Evolutionary conservation across 257 asterid species (phyloP), one percentile per base, ranked within the genome.

Genomic region (Cinchona pubescens): DNA sequence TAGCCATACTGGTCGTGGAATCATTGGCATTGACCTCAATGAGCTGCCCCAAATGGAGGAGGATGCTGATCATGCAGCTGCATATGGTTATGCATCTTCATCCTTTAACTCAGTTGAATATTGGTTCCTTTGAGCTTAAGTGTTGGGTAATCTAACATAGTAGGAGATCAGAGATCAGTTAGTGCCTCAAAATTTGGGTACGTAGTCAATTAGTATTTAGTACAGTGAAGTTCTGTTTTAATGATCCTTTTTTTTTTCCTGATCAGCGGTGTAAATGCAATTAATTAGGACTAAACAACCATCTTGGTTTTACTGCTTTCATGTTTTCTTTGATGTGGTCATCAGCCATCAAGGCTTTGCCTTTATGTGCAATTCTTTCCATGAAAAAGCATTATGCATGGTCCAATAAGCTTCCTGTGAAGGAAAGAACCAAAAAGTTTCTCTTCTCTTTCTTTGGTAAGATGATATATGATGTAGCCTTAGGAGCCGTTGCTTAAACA

Each of bases 1-100:
- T 48, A 79, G 72, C 75, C 66, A 65, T 32, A 48, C 53, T 19
- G 51, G 62, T 15, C 21, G 56, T 32, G 75, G 76, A 76, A 35
- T 77, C 60, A 23, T 83, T 58, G 85, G 76, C 35, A 75, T 90
- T 71, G 92, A 90, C 76, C 91, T 88, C 63, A 88, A 90, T 64
- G 84, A 85, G 73, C 38, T 61, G 80, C 96, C 91, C 38, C 83
- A 85, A 6, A 0, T 45, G 74, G 73, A 81, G 12, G 85, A 83
- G 11, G 81, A 79, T 29, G 64, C 34, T 25, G 45, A 66, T 64
- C 37, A 49, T 72, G 72, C 10, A 34, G 71, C 73, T 67, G 82
- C 23, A 45, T 51, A 29, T n/a, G 71, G 66, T 64, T 51, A 49
- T 76, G 72, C 72, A 72, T 38, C 79, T 62, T 75, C 45, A 37